phyloP scores from a whole-genome alignment of 768 basidiomycete species.

The Coprinopsis cinerea region DNA sequence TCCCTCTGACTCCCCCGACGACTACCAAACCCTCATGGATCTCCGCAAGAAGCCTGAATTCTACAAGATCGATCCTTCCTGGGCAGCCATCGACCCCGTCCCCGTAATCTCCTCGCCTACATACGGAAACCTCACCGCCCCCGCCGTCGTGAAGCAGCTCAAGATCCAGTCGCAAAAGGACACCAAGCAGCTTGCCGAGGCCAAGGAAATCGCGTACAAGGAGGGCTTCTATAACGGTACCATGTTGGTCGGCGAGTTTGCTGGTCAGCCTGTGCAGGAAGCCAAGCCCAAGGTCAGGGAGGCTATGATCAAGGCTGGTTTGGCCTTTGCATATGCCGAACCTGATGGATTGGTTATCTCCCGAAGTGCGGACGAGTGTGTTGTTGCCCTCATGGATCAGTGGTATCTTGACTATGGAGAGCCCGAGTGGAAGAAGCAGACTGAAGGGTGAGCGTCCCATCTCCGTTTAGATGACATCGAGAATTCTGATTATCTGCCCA shows the following conservation, averaged over 20 bases:
- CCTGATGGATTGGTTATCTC: constrained; percentile 89
- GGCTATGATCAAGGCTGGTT: constrained; percentile 67
- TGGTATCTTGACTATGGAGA: constrained; percentile 99
- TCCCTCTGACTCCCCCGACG: constrained; percentile 97
- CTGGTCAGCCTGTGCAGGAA: constrained; percentile 82
- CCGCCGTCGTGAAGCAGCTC: constrained; percentile 74
- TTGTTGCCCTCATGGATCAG: constrained; percentile 97
- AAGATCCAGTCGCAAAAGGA: constrained; percentile 98
- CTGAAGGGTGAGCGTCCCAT: constrained; percentile 61
- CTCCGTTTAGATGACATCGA: not conserved
- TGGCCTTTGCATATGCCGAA: constrained; percentile 91
- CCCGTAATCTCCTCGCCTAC: constrained; percentile 84
- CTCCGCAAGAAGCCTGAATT: constrained; percentile 94
- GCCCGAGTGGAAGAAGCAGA: constrained; percentile 76
- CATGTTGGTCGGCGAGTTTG: constrained; percentile 89
- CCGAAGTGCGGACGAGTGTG: constrained; percentile 93
- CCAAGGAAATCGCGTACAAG: constrained; percentile 97
- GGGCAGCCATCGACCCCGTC: constrained; percentile 80
- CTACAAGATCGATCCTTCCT: constrained; percentile 89
- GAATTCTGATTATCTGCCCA: constrained; percentile 8
- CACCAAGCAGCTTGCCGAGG: constrained; percentile 86
- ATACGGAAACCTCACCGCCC: constrained; percentile 90
- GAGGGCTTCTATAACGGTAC: constrained; percentile 95
- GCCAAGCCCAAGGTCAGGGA: constrained; percentile 88
- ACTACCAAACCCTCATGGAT: constrained; percentile 85